A percentile compares a stretch with the other conserved stretches of the same genome.
Conservation (phyloP, 345 rosid species). For the Brassica carinata region DNA sequence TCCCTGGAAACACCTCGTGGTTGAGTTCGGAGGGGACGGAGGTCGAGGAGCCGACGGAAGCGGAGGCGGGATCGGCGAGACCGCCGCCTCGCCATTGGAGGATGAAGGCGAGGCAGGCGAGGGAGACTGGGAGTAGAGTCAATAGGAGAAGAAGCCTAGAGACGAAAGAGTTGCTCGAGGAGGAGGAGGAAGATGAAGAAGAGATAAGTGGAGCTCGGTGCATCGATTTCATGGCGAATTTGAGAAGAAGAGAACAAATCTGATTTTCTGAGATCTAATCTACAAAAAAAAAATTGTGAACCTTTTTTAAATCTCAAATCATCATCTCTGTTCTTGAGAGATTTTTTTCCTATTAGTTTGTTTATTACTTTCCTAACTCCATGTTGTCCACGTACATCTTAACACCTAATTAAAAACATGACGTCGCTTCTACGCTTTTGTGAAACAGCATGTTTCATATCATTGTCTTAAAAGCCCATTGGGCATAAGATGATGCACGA, state of each 20-base stretch:
- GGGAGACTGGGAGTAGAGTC: conserved; percentile 82
- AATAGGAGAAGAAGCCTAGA: conserved; percentile 76
- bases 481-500: neutral
- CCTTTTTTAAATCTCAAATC: neutral
- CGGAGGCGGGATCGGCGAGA: conserved; percentile 60
- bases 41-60: conserved; percentile 46
- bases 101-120: conserved; percentile 79
- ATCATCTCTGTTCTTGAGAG: neutral
- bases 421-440: neutral
- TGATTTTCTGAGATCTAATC: neutral
- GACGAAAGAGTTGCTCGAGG: conserved; percentile 49
- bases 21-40: conserved; percentile 67
- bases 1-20: conserved; percentile 84
- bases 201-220: conserved; percentile 61
- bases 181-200: conserved; percentile 44
- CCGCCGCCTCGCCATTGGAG: conserved; percentile 95
- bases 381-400: neutral
- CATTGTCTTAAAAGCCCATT: neutral
- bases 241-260: neutral
- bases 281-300: neutral
- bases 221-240: conserved; percentile 62
- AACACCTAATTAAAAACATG: neutral
- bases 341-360: neutral
- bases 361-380: neutral
- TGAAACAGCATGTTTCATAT: neutral